These are phyloP conservation scores for Calonectria pteridis DNA, from an alignment of 2,329 filamentous ascomycete genomes.

Conservation along the genomic window DNA sequence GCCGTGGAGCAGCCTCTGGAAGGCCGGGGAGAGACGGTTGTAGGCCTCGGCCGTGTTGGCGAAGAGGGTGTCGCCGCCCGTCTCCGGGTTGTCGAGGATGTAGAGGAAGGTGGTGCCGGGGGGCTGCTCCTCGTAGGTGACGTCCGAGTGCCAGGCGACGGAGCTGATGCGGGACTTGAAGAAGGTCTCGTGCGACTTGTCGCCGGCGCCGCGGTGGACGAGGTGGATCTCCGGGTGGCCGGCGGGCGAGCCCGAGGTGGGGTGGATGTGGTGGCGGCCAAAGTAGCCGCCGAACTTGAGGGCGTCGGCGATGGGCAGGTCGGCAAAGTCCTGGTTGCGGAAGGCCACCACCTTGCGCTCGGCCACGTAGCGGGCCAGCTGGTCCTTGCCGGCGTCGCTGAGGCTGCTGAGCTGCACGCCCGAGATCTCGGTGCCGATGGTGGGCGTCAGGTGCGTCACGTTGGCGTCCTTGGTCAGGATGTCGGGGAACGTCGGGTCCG, in stretches of 20 bases:
- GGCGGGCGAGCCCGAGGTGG: slow-evolving; percentile 79
- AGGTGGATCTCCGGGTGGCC: slow-evolving; percentile 82
- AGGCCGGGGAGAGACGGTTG: slow-evolving; percentile 80
- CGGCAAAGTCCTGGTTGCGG: slow-evolving; percentile 79
- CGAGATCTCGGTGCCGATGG: slow-evolving; percentile 78
- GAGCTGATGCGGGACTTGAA: slow-evolving; percentile 79
- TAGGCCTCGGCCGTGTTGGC: slow-evolving; percentile 85
- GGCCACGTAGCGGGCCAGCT: slow-evolving; percentile 80
- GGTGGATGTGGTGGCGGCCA: slow-evolving; percentile 85
- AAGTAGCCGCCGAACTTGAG: slow-evolving; percentile 81
- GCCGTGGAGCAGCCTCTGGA: slow-evolving; percentile 84
- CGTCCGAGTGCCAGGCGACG: slow-evolving; percentile 90
- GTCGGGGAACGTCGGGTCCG: slow-evolving; percentile 76
- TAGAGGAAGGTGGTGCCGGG: slow-evolving; percentile 93
- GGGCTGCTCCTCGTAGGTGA: slow-evolving; percentile 89
- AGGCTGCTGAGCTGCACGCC: slow-evolving; percentile 80
- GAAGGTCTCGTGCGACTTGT: slow-evolving; percentile 66
- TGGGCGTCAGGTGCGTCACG: slow-evolving; percentile 75
- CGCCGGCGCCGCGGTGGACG: slow-evolving; percentile 75
- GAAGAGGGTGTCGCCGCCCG: slow-evolving; percentile 89
- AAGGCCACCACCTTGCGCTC: slow-evolving; percentile 85
- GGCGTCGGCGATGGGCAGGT: slow-evolving; percentile 77
- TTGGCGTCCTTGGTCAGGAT: slow-evolving; percentile 66
- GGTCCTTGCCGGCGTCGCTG: slow-evolving; percentile 77
- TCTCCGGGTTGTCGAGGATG: slow-evolving; percentile 82